phyloP scores from a whole-genome alignment of 345 rosid species.

The Excoecaria agallocha region DNA sequence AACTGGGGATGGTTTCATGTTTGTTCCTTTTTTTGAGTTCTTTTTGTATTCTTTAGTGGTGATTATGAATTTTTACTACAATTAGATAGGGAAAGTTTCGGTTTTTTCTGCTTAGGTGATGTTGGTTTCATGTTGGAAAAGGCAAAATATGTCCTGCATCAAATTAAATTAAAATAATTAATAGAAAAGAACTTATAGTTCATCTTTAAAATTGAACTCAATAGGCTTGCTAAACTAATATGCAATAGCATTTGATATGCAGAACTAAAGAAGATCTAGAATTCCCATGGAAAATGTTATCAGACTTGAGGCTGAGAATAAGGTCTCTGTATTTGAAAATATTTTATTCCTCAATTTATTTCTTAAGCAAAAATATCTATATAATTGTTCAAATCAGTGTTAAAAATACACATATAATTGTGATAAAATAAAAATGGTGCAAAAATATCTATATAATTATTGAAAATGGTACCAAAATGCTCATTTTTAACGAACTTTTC shows the following conservation, averaged over 20 bases:
- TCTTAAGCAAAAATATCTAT: too few relatives aligned
- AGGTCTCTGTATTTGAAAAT: conserved; percentile 27
- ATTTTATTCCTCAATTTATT: too few relatives aligned
- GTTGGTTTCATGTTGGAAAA: neutral
- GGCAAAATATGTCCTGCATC: neutral
- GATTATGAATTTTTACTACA: neutral
- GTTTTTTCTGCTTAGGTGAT: neutral
- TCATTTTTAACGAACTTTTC: too few relatives aligned
- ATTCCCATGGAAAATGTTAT: conserved; percentile 45
- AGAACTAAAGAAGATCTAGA: conserved; percentile 46
- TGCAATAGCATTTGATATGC: conserved; percentile 32
- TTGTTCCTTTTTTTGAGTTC: neutral
- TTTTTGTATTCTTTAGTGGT: neutral
- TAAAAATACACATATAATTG: too few relatives aligned
- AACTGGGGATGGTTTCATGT: neutral
- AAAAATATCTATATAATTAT: too few relatives aligned
- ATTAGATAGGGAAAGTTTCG: neutral
- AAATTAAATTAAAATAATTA: too few relatives aligned
- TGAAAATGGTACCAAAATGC: too few relatives aligned
- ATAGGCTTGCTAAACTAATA: conserved; percentile 19
- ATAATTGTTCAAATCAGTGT: too few relatives aligned
- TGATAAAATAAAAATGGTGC: too few relatives aligned
- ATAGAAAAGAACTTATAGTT: too few relatives aligned
- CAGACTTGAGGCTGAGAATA: conserved; percentile 39
- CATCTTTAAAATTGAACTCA: too few relatives aligned